phyloP scores from a whole-genome alignment of 78 protist species.

The Dictyostelium discoideum region DNA sequence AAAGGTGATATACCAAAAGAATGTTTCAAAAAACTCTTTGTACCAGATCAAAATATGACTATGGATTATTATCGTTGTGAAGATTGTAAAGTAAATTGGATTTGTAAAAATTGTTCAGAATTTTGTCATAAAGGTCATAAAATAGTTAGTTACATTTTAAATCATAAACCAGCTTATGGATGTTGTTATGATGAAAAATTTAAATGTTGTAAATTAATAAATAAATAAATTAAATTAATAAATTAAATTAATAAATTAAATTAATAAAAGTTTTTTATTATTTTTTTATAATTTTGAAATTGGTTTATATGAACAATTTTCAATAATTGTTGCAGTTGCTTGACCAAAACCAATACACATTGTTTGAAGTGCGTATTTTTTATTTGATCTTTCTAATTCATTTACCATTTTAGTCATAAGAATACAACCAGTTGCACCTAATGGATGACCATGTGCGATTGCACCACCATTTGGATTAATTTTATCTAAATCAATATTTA shows the following conservation, averaged over 20 bases:
- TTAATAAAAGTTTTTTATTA: neutral
- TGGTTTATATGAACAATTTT: conserved; percentile 63
- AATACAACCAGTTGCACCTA: conserved; percentile 95
- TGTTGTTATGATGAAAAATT: conserved; percentile 59
- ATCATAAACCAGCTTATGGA: conserved; percentile 55
- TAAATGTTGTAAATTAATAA: conserved; percentile 38
- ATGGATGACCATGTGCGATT: conserved; percentile 98
- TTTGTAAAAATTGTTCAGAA: conserved; percentile 55
- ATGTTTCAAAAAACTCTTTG: conserved; percentile 27
- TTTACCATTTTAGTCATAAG: conserved; percentile 87
- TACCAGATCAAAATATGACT: conserved; percentile 14
- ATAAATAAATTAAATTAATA: neutral
- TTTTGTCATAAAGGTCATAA: conserved; percentile 72
- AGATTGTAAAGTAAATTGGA: conserved; percentile 55
- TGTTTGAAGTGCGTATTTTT: conserved; percentile 86
- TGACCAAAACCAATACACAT: conserved; percentile 93
- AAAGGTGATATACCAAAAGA: conserved; percentile 54
- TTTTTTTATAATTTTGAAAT: conserved; percentile 1
- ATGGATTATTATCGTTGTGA: conserved; percentile 57
- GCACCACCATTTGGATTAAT: conserved; percentile 99
- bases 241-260: neutral
- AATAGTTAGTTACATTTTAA: neutral
- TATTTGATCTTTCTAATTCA: conserved; percentile 85
- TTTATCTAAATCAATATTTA: conserved; percentile 76
- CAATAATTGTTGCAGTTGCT: conserved; percentile 90